Evolutionary conservation across 176 grass and related monocot species (phyloP).

Genomic region (Aegilops sharonensis): DNA sequence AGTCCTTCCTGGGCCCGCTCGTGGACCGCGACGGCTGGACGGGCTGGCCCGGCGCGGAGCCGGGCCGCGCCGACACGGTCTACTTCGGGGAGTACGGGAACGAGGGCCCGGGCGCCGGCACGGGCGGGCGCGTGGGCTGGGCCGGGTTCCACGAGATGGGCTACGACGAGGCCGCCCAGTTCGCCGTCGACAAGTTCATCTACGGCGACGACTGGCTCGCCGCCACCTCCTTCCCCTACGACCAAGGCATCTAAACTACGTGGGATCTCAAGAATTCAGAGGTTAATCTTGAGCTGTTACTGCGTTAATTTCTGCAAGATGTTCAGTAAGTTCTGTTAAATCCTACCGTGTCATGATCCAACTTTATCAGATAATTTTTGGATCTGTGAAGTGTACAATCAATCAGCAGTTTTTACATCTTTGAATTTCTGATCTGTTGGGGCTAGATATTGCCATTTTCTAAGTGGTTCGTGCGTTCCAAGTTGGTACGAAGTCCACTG

Average conservation of each 20-base stretch:
- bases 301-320: neutral
- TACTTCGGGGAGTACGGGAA: conserved; percentile 86
- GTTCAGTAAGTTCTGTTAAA: neutral
- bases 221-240: conserved; percentile 72
- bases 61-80: conserved; percentile 36
- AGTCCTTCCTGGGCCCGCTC: conserved; percentile 51
- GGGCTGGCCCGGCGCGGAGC: conserved; percentile 46
- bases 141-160: conserved; percentile 50
- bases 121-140: conserved; percentile 48
- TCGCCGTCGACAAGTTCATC: conserved; percentile 64
- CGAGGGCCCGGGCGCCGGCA: conserved; percentile 43
- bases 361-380: neutral
- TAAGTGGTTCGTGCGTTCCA: neutral
- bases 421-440: no score
- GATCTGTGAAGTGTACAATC: neutral
- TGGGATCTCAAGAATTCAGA: neutral
- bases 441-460: neutral
- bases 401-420: neutral
- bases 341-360: neutral
- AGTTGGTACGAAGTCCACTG: neutral
- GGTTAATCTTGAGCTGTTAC: neutral
- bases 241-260: conserved; percentile 43
- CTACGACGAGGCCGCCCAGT: conserved; percentile 55
- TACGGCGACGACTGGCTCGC: conserved; percentile 67
- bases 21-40: conserved; percentile 58